Conservation (phyloP, 2,329 filamentous ascomycete genomes). For the Myriosclerotinia curreyana region DNA sequence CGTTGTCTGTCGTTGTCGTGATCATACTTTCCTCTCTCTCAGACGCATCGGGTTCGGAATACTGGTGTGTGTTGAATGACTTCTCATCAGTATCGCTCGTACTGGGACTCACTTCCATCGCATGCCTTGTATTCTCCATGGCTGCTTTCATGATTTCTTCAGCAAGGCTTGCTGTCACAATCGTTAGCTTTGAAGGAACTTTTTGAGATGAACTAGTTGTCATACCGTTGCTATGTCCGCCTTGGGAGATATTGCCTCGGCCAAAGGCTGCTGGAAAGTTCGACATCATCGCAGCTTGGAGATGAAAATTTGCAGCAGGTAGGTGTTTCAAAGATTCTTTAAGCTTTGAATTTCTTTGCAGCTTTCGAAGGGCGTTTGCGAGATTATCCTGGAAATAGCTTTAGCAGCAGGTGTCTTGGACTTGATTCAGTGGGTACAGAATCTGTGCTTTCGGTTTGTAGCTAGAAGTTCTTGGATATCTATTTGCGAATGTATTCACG, state of each 20-base stretch:
- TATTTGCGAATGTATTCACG: not conserved
- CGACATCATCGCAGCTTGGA: not conserved
- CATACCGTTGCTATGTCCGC: not conserved
- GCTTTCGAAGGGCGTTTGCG: not conserved
- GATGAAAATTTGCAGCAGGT: not conserved
- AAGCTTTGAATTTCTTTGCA: not conserved
- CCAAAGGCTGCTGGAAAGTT: not conserved
- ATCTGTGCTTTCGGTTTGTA: not conserved
- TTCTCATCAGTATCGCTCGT: not conserved
- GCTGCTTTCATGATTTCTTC: conserved; percentile 1
- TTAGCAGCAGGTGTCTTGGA: not conserved
- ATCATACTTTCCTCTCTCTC: not conserved
- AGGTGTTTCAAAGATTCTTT: not conserved
- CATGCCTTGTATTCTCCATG: not conserved
- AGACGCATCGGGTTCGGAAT: not conserved
- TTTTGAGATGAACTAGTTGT: not conserved
- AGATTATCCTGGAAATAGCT: not conserved
- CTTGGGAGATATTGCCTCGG: not conserved
- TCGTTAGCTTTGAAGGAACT: not conserved
- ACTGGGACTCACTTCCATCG: not conserved
- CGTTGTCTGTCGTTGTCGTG: not conserved
- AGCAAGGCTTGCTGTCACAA: not conserved
- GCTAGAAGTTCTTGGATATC: not conserved
- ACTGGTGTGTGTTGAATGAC: not conserved
- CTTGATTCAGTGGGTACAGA: not conserved